Percentiles rank a stretch among this genome's conserved stretches.
Evolutionary conservation across 805 yeast species (phyloP).

Genomic region (Ogataea pini): DNA sequence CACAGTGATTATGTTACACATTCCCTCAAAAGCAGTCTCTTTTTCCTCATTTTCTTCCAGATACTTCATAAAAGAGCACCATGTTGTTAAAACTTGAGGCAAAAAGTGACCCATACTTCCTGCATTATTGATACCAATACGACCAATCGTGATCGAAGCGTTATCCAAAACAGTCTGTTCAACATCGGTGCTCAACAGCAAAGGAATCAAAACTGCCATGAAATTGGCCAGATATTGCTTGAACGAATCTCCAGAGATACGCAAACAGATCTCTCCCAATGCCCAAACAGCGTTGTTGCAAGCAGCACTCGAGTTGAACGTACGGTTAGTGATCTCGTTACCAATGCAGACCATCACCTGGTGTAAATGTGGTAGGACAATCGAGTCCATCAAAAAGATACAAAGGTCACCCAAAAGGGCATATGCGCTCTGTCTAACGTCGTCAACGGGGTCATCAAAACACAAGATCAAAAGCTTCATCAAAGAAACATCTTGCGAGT

Average conservation of each 20-base stretch:
- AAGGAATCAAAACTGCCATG: slow-evolving; percentile 56
- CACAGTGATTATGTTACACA: slow-evolving; percentile 64
- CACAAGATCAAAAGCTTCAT: slow-evolving; percentile 67
- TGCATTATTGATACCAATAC: slow-evolving; percentile 70
- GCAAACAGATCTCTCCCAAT: slow-evolving; percentile 79
- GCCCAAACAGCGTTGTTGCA: slow-evolving; percentile 94
- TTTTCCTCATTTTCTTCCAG: slow-evolving; percentile 84
- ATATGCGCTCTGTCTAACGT: slow-evolving; percentile 91
- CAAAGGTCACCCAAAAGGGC: slow-evolving; percentile 91
- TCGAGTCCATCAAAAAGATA: slow-evolving; percentile 49
- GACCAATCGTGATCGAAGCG: slow-evolving; percentile 85
- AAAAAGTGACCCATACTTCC: slow-evolving; percentile 59
- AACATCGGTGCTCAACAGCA: slow-evolving; percentile 54
- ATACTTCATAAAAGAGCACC: slow-evolving; percentile 71
- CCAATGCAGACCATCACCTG: slow-evolving; percentile 66
- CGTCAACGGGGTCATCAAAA: slow-evolving; percentile 72
- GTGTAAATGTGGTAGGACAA: slow-evolving; percentile 49
- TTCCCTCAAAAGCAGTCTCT: slow-evolving; percentile 82
- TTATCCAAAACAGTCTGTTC: slow-evolving; percentile 76
- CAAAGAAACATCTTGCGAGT: slow-evolving; percentile 39
- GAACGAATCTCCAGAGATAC: slow-evolving; percentile 47
- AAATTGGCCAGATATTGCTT: slow-evolving; percentile 56
- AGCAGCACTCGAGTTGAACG: slow-evolving; percentile 56
- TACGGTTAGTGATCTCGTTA: slow-evolving; percentile 60
- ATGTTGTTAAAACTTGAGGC: slow-evolving; percentile 56